Percentiles rank a stretch among this genome's conserved stretches.
Evolutionary conservation across 768 basidiomycete species (phyloP).

Genomic region (Rossbeevera mucosa): DNA sequence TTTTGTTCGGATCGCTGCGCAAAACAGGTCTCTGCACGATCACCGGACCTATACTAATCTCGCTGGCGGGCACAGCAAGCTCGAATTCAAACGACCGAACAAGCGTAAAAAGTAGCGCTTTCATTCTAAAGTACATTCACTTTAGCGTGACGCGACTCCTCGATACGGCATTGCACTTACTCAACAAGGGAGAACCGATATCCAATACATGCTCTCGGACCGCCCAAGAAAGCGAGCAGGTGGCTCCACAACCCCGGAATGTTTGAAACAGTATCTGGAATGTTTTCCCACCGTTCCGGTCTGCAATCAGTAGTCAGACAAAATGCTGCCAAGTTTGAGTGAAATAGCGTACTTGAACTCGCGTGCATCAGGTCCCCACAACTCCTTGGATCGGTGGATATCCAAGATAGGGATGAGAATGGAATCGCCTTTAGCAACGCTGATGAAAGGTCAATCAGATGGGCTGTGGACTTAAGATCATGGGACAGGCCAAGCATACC

Average conservation of each 20-base stretch:
- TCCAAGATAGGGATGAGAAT: constrained; percentile 48
- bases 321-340: background rate
- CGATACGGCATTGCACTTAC: constrained; percentile 34
- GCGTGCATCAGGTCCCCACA: constrained; percentile 62
- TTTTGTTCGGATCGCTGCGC: constrained; percentile 33
- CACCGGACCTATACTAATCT: constrained; percentile 29
- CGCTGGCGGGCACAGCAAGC: constrained; percentile 44
- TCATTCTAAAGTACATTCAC: background rate
- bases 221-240: constrained; percentile 58
- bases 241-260: constrained; percentile 63
- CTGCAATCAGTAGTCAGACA: background rate
- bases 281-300: constrained; percentile 47
- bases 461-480: background rate
- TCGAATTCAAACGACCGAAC: constrained; percentile 50
- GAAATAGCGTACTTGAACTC: constrained; percentile 47
- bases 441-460: constrained; percentile 4
- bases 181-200: constrained; percentile 61
- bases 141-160: background rate
- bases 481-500: constrained; percentile 21
- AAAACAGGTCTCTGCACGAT: constrained; percentile 46
- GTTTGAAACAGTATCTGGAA: constrained; percentile 39
- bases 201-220: constrained; percentile 63
- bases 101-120: constrained; percentile 20
- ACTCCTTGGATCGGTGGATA: constrained; percentile 45
- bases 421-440: constrained; percentile 43